A percentile compares a stretch with the other conserved stretches of the same genome.
Conservation (phyloP, 768 basidiomycete species). For the Lentinula raphanica region DNA sequence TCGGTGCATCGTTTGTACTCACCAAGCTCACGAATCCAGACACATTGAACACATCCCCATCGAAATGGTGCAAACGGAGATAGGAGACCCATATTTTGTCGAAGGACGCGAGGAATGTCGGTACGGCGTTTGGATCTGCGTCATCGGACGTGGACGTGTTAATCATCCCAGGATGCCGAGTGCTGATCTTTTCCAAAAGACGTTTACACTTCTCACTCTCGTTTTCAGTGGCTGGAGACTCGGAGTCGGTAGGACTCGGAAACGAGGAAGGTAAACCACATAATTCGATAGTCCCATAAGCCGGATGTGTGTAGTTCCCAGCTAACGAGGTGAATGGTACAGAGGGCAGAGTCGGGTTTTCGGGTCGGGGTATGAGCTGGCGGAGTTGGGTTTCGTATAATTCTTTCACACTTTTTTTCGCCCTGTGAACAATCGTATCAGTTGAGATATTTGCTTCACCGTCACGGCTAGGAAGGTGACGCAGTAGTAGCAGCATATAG, state of each 20-base stretch:
- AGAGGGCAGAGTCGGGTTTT: conserved; percentile 4
- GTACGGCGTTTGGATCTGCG: too few species aligned
- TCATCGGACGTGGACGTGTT: conserved; percentile 4
- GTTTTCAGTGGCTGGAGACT: not conserved
- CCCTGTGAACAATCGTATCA: not conserved
- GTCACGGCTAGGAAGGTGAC: too few species aligned
- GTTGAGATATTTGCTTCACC: too few species aligned
- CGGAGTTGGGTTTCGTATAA: not conserved
- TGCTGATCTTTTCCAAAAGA: conserved; percentile 7
- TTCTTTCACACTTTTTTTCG: not conserved
- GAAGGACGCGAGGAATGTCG: conserved; percentile 13
- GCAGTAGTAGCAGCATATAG: too few species aligned
- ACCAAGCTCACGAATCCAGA: conserved; percentile 12
- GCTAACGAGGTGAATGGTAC: conserved; percentile 8
- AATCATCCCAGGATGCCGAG: conserved; percentile 11
- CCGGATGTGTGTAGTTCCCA: conserved; percentile 8
- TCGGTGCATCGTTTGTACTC: too few species aligned
- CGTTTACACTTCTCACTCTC: too few species aligned
- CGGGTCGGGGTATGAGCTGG: conserved; percentile 6
- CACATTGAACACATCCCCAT: conserved; percentile 17
- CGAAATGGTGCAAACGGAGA: conserved; percentile 16
- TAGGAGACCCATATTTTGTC: conserved; percentile 14
- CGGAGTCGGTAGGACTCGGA: not conserved
- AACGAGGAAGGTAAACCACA: conserved; percentile 4
- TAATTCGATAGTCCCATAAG: conserved; percentile 8